phyloP scores from a whole-genome alignment of 129 eudicot species.

The Flaveria linearis region DNA sequence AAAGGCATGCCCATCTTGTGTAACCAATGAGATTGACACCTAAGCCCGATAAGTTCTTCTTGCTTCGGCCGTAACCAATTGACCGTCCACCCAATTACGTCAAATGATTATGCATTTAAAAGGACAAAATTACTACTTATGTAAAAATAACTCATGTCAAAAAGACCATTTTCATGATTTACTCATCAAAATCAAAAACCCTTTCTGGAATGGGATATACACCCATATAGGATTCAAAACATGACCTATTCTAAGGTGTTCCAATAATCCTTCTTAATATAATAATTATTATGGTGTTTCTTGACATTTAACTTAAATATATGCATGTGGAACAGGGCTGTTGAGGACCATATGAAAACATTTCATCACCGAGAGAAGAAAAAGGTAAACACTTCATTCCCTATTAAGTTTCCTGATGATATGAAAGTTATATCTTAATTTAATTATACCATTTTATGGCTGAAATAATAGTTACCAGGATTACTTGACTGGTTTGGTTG shows the following conservation, averaged over 20 bases:
- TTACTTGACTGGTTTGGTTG: constrained; percentile 90
- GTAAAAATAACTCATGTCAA: too few relatives aligned
- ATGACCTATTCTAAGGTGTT: too few relatives aligned
- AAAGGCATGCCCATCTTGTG: background rate
- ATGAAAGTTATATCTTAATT: background rate
- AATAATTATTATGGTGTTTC: background rate
- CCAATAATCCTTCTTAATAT: too few relatives aligned
- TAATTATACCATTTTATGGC: constrained; percentile 12
- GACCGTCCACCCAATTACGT: too few relatives aligned
- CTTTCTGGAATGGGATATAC: too few relatives aligned
- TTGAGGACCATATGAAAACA: constrained; percentile 87
- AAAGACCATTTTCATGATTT: too few relatives aligned
- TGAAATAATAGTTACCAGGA: constrained; percentile 61
- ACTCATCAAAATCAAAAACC: too few relatives aligned
- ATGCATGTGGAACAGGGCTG: constrained; percentile 57
- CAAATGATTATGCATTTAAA: too few relatives aligned
- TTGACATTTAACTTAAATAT: background rate
- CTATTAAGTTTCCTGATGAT: background rate
- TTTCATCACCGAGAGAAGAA: constrained; percentile 85
- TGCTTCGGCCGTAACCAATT: background rate
- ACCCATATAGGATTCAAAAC: too few relatives aligned
- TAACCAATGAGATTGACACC: background rate
- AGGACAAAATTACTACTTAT: too few relatives aligned
- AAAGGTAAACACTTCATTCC: constrained; percentile 45
- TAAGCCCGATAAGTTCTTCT: background rate